Evolutionary conservation across 2,329 filamentous ascomycete species (phyloP), one percentile per base, ranked within the genome.

Genomic region (Lasiodiplodia hormozganensis): DNA sequence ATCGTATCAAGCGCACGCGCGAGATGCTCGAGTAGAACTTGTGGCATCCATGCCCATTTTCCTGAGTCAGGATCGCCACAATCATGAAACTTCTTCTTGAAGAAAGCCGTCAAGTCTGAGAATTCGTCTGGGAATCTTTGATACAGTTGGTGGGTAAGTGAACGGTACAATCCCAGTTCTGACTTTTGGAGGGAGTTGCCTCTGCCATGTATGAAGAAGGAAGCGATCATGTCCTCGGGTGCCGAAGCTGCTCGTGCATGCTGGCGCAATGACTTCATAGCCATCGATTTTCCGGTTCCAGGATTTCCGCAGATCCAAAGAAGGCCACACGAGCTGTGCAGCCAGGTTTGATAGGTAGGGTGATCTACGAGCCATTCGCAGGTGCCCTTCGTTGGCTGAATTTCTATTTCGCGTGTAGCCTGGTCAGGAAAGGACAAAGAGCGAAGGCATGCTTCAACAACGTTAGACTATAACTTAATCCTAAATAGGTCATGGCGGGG

Each of bases 221-320:
- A 57, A 28, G 4, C 8, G 21, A n/a, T 12, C 12, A 34, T 57
- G 36, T 36, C 1, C 31, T 40, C 54, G 2, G 28, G 25, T 12
- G 2, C 36, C 12, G 31, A 10, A 5, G 36, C 11, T 21, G 18
- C 14, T 14, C 23, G 21, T 7, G 23, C 12, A 21, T 40, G 4
- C 2, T 10, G 4, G 3, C 16, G 23, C 7, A n/a, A 2, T 4
- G 3, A 2, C 25, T 40, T 57, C 54, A 57, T 57, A 18, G 54
- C 34, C 54, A 40, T 57, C 10, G 54, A 57, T 38, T 57, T 57
- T 1, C 54, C 54, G 4, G 54, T 40, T 1, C 54, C 54, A 7
- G 54, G 54, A 25, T 25, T 40, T 16, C 54, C 54, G 8, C 54
- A 34, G 12, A 57, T 18, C 54, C 54, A 57, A 14, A 57, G 54